Conservation (phyloP, 176 grass and related monocot genomes). For the Cocos nucifera region DNA sequence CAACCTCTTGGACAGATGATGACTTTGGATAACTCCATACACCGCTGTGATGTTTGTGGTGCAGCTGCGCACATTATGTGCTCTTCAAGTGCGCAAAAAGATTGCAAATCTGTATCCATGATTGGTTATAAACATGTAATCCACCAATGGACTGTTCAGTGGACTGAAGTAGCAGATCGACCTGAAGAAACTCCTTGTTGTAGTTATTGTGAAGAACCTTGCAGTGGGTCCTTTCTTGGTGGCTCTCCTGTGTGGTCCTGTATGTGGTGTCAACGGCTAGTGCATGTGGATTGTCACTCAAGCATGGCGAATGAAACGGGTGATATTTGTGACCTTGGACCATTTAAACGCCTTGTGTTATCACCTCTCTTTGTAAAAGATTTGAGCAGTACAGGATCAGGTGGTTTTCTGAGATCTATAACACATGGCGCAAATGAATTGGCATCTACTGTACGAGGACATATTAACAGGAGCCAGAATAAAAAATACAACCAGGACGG, state of each 20-base stretch:
- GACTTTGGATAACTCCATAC: conserved; percentile 1
- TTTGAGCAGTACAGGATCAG: conserved; percentile 2
- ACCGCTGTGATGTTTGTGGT: conserved; percentile 21
- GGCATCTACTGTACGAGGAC: conserved; percentile 19
- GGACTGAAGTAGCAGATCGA: conserved; percentile 19
- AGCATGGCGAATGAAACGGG: conserved; percentile 19
- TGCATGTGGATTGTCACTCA: conserved; percentile 22
- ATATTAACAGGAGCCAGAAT: conserved; percentile 4
- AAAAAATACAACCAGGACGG: conserved; percentile 8
- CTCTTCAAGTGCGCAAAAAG: conserved; percentile 13
- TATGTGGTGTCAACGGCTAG: conserved; percentile 25
- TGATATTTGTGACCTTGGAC: conserved; percentile 23
- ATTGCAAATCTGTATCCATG: conserved; percentile 26
- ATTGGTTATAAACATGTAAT: conserved; percentile 18
- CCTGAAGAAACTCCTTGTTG: conserved; percentile 19
- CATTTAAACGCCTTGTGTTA: conserved; percentile 23
- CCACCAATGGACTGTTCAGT: conserved; percentile 25
- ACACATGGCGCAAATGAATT: conserved; percentile 31
- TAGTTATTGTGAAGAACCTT: conserved; percentile 29
- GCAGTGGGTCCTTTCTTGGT: conserved; percentile 20
- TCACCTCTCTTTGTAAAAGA: conserved; percentile 22
- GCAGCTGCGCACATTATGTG: conserved; percentile 21
- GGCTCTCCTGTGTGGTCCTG: conserved; percentile 20
- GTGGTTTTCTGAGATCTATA: conserved; percentile 12
- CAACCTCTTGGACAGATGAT: conserved; percentile 22